Evolutionary conservation across 176 grass and related monocot species (phyloP), one percentile per base, ranked within the genome.

Genomic region (Oryza punctata): DNA sequence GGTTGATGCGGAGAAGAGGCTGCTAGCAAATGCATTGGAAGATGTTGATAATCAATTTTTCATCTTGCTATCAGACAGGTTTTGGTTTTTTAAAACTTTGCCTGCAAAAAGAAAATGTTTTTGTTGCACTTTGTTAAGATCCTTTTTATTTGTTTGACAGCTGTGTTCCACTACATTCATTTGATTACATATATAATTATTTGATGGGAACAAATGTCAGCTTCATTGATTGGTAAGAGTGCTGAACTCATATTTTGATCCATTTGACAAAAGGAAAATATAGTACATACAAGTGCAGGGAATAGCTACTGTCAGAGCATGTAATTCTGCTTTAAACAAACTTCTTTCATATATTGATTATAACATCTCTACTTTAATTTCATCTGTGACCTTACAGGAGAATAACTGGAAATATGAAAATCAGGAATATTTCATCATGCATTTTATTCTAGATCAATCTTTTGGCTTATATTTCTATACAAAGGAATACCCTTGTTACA

Each of bases 41-140:
- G 96, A 99, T 68, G 70, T 73, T 67, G 91, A 99, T 90, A 99
- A 99, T 90, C 96, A 96, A 63, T 87, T 90, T 90, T 99, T 99
- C 18, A 75, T 99, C 50, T 87, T 99, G 87, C 93, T 99, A 91
- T 99, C 96, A 79, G 96, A 99, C 84, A 99, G 96, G 96, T 96
- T 84, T 74, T 83, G 93, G 91, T 96, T 84, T 74, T 79, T 18
- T 59, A 72, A 84, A 67, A 80, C 35, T 85, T 69, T 71, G 19
- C 43, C 49, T 70, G 43, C 27, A 69, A 28, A 63, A 75, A 1
- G 13, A 75, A 2, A 18, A 59, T 7, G 63, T 63, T 3, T 74
- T 67, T 84, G 80, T 44, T 72, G 87, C 40, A 77, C 10, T 75
- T 59, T 46, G 40, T 74, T 88, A 75, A 89, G 33, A 70, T 43